Evolutionary conservation across 2,329 filamentous ascomycete species (phyloP).

Genomic region (Cladophialophora psammophila): DNA sequence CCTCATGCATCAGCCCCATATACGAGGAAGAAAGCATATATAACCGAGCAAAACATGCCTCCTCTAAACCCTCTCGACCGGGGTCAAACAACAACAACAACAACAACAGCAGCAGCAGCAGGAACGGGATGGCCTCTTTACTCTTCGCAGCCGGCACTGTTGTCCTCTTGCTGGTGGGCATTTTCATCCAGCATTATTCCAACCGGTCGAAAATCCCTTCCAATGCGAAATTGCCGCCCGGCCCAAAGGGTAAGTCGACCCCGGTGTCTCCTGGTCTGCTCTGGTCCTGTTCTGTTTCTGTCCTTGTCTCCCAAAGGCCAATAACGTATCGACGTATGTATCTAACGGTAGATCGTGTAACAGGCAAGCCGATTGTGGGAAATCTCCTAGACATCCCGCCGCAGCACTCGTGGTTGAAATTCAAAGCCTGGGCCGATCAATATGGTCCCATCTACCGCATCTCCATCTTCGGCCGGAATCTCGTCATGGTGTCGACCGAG

Average conservation of each 20-base stretch:
- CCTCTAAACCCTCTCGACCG: neutral
- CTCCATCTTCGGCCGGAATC: conserved; percentile 51
- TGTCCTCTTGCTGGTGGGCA: conserved; percentile 6
- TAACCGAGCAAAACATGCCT: neutral
- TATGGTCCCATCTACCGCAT: conserved; percentile 55
- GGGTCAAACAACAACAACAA: neutral
- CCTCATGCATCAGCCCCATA: neutral
- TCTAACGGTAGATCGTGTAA: neutral
- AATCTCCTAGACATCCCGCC: conserved; percentile 48
- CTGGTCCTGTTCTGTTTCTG: neutral
- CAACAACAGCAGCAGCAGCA: neutral
- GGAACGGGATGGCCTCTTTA: conserved; percentile 13
- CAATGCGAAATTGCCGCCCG: conserved; percentile 20
- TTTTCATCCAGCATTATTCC: conserved; percentile 17
- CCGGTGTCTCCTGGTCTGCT: neutral
- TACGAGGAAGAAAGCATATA: neutral
- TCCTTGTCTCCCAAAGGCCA: neutral
- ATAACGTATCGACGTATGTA: too few species aligned
- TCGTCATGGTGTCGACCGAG: conserved; percentile 50
- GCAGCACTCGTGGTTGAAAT: conserved; percentile 52
- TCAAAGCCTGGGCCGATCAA: conserved; percentile 48
- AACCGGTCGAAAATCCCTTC: conserved; percentile 10
- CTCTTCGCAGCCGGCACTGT: conserved; percentile 2
- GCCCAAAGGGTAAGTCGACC: conserved; percentile 21
- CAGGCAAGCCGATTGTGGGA: conserved; percentile 43